Evolutionary conservation across 257 asterid genomes (phyloP), one percentile per base, ranked within the genome.

Genomic region (Ilex asprella): DNA sequence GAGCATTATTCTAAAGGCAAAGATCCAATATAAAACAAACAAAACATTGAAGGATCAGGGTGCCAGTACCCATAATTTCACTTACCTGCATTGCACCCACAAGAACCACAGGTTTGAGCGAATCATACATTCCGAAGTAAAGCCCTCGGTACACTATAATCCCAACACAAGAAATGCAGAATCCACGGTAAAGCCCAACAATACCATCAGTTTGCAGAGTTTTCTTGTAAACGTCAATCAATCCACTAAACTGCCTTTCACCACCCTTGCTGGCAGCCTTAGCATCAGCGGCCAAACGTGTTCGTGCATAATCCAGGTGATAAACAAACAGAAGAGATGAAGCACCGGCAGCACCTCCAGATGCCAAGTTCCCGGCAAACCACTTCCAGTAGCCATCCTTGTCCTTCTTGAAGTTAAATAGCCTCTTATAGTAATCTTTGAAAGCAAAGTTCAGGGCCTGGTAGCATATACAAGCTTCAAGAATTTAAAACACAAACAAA

Each of bases 381-480:
- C 27, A 87, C 70, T 78, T 82, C 93, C 95, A 80, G 75, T 87
- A 87, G 47, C 87, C 91, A 61, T 82, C 93, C 61, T 35, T 79
- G 56, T 87, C 90, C 63, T 84, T 84, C 70, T 84, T 82, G 77
- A 80, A 79, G 81, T 87, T 82, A 63, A 87, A 87, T 56, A 84
- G 79, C 55, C 81, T 79, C 80, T 82, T 85, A 69, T 82, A 82
- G 78, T 87, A 82, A 65, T 87, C 94, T 76, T 85, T 87, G 69
- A 87, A 85, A 13, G 95, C 94, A 46, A 87, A 87, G 75, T 87
- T 87, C 63, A 87, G 75, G 62, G 95, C 95, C 95, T 87, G 81
- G 61, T 59, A 55, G 56, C 27, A 21, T 21, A 21, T 21, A 21
- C 27, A 69, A 46, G 61, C 56, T 68, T 16, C 46, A 80, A 51